Evolutionary conservation across 176 grass and related monocot species (phyloP).

Genomic region (Triticum timopheevii): DNA sequence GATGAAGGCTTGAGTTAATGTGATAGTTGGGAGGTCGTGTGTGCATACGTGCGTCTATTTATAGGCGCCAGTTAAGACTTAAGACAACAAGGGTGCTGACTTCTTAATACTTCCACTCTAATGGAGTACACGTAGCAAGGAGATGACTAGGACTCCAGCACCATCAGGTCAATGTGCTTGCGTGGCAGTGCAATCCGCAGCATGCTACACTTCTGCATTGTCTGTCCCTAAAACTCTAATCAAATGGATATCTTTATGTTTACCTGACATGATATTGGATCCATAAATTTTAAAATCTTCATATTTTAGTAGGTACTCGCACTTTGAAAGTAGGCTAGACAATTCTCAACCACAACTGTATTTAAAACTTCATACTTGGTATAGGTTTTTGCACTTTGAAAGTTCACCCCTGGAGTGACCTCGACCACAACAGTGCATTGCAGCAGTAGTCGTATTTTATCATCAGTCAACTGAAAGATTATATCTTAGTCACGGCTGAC

Average conservation of each 20-base stretch:
- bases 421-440: neutral
- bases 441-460: neutral
- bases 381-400: neutral
- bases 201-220: neutral
- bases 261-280: neutral
- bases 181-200: neutral
- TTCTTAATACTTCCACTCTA: neutral
- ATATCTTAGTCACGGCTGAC: neutral
- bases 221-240: neutral
- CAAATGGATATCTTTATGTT: neutral
- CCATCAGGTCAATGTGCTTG: neutral
- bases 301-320: neutral
- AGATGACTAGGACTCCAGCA: neutral
- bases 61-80: neutral
- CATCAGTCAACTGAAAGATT: neutral
- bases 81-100: neutral
- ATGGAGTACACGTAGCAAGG: neutral
- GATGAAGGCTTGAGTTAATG: neutral
- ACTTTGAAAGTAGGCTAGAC: neutral
- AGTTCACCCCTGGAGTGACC: neutral
- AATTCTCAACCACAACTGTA: neutral
- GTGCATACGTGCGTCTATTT: conserved; percentile 16
- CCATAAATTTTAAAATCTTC: neutral
- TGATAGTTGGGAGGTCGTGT: neutral
- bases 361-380: neutral